These are phyloP conservation scores for Alnus glutinosa DNA, from an alignment of 306 rosid genomes.

Conservation along the genomic window DNA sequence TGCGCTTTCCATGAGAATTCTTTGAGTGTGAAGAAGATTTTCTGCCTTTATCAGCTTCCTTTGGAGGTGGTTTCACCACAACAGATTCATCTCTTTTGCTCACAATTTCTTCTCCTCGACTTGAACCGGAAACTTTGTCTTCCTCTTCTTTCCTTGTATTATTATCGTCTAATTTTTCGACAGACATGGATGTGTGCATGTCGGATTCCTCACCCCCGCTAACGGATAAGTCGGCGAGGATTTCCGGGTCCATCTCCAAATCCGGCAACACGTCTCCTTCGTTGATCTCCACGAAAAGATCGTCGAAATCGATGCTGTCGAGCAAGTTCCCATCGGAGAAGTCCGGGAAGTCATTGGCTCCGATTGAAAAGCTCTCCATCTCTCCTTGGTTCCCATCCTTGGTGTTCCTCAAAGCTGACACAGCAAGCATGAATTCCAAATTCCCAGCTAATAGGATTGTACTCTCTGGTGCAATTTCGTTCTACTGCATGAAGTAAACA, in stretches of 20 bases:
- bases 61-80: constrained; percentile 20
- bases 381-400: constrained; percentile 60
- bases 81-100: constrained; percentile 43
- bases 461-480: constrained; percentile 12
- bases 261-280: constrained; percentile 71
- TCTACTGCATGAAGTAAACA: constrained; percentile 9
- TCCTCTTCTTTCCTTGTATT: constrained; percentile 33
- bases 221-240: constrained; percentile 65
- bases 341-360: constrained; percentile 47
- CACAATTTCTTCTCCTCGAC: constrained; percentile 46
- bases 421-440: constrained; percentile 65
- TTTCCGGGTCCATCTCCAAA: constrained; percentile 84
- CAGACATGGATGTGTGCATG: constrained; percentile 40
- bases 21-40: constrained; percentile 60
- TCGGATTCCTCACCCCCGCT: constrained; percentile 54
- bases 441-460: constrained; percentile 7
- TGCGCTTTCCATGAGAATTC: constrained; percentile 73
- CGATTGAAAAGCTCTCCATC: constrained; percentile 58
- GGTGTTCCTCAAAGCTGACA: constrained; percentile 59
- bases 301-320: constrained; percentile 78
- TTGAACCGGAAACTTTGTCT: constrained; percentile 36
- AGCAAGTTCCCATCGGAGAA: constrained; percentile 56
- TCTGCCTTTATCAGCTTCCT: constrained; percentile 43
- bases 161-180: constrained; percentile 28
- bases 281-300: constrained; percentile 63